Evolutionary conservation across 2,329 filamentous ascomycete species (phyloP), one percentile per base, ranked within the genome.

Genomic region (Ascochyta pisi): DNA sequence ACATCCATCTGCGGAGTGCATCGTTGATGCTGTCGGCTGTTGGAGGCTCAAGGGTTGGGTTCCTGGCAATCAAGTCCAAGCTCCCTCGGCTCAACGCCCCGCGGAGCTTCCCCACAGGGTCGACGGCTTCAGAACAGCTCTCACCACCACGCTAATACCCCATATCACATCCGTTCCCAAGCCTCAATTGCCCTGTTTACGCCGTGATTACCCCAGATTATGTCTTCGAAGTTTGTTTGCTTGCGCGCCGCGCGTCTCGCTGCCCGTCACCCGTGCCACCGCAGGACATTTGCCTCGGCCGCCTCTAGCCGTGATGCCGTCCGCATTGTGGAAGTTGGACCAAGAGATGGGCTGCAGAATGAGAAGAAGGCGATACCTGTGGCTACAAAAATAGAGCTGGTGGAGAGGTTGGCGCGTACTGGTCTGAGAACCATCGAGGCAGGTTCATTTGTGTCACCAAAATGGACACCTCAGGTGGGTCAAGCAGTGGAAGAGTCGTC

Each of bases 321-420:
- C 35, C 78, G 82, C 37, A 87, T 96, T 35, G 88, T 95, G 59
- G 91, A 96, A 78, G 91, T 96, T 60, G 91, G 90, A 8, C 91
- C 91, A 31, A 83, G 91, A 62, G 91, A 96, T 79, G 91, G 91
- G n/a, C 78, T 96, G 49, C 91, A 96, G 73, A 96, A 95, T 71
- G 90, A 95, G 79, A 90, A 89, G 77, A 84, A 81, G 61, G 81
- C 81, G 26, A 89, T 96, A 61, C 81, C 90, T 0, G 79, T 91
- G 10, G 80, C 82, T 6, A 92, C 87, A 2, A 96, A 96, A 76
- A 84, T 94, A 51, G 86, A 92, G 63, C 77, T 96, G 49, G 89
- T 96, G 35, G 83, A 88, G 63, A 81, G 85, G 57, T 78, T 96
- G 58, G 85, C 87, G 31, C 78, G 79, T 60, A 89, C 90, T 0